Evolutionary conservation across 1,139 yeast genomes (phyloP).

Genomic region (Yamadazyma membranifaciens): DNA sequence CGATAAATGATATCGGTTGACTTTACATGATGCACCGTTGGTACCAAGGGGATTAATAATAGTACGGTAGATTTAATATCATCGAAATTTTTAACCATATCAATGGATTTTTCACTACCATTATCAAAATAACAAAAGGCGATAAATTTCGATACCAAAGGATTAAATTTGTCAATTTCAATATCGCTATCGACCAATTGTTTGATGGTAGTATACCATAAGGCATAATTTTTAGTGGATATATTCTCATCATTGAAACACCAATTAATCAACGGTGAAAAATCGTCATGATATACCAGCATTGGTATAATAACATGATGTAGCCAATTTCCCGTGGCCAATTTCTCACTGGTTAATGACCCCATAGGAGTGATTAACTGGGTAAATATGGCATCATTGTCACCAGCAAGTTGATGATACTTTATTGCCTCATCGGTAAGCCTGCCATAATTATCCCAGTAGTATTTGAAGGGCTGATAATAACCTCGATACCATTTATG

Average conservation of each 20-base stretch:
- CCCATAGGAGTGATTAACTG: constrained; percentile 25
- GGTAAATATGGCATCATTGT: constrained; percentile 15
- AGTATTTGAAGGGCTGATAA: constrained; percentile 30
- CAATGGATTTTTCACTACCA: constrained; percentile 23
- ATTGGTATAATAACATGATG: constrained; percentile 31
- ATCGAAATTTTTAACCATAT: constrained; percentile 30
- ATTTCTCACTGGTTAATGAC: constrained; percentile 13
- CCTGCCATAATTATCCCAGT: constrained; percentile 26
- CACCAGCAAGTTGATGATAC: constrained; percentile 12
- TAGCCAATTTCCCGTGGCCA: constrained; percentile 26
- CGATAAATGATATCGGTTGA: constrained; percentile 8
- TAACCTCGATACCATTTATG: constrained; percentile 28
- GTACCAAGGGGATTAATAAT: constrained; percentile 13
- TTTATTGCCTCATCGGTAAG: constrained; percentile 12
- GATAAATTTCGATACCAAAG: constrained; percentile 21
- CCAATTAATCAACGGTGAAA: constrained; percentile 28
- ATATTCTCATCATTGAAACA: constrained; percentile 16
- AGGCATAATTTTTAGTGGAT: constrained; percentile 17
- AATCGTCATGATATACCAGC: constrained; percentile 21
- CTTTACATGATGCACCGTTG: constrained; percentile 4
- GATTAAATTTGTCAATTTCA: constrained; percentile 12
- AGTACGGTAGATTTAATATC: constrained; percentile 25
- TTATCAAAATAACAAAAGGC: constrained; percentile 29
- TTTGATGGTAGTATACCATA: constrained; percentile 27
- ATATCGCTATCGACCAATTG: constrained; percentile 18